Evolutionary conservation across 1,284 basidiomycete species (phyloP).

Genomic region (Heliocybe sulcata): DNA sequence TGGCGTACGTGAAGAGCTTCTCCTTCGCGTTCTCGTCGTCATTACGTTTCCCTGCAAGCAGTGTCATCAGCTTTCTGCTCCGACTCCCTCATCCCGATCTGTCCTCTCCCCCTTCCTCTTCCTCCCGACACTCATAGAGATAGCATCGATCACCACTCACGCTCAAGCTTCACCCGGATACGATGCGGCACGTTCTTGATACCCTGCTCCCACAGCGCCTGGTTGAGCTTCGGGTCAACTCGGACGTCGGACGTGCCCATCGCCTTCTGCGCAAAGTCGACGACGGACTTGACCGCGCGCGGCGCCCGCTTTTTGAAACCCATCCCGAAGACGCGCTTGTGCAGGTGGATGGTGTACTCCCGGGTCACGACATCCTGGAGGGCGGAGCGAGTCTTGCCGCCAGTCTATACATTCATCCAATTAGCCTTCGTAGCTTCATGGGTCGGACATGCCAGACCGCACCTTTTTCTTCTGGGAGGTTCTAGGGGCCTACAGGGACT

Average conservation of each 20-base stretch:
- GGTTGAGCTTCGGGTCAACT: constrained; percentile 90
- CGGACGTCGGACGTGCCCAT: constrained; percentile 94
- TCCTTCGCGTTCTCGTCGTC: constrained; percentile 97
- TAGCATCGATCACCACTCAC: constrained; percentile 46
- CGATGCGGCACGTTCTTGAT: constrained; percentile 90
- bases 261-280: constrained; percentile 83
- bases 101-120: no score
- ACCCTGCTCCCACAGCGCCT: constrained; percentile 85
- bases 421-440: not conserved
- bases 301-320: constrained; percentile 95
- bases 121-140: not conserved
- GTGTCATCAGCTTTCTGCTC: no score
- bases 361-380: constrained; percentile 95
- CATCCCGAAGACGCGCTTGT: constrained; percentile 87
- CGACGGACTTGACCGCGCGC: constrained; percentile 87
- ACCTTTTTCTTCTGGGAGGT: constrained; percentile 31
- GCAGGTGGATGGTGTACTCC: constrained; percentile 94
- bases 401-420: constrained; percentile 37
- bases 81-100: no score
- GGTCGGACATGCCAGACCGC: constrained; percentile 4
- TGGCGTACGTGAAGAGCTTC: constrained; percentile 92
- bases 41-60: constrained; percentile 69
- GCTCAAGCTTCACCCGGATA: constrained; percentile 87
- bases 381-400: constrained; percentile 83
- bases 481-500: constrained; percentile 20